Evolutionary conservation across 1,139 yeast genomes (phyloP).

Genomic region (Magnusiomyces sp.): DNA sequence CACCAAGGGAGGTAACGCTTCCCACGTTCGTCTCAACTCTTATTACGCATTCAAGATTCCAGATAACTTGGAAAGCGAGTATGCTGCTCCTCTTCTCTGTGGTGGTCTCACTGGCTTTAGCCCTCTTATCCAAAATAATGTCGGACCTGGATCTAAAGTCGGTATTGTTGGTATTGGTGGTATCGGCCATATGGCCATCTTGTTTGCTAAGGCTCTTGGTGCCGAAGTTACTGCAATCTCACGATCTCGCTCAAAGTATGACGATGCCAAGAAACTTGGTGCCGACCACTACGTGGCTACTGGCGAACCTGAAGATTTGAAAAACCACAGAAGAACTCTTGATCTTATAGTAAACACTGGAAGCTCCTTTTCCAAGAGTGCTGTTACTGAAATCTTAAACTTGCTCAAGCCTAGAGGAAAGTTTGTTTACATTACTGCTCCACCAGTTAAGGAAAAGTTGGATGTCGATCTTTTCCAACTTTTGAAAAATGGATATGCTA

Average conservation of each 20-base stretch:
- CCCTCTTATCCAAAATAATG: constrained; percentile 45
- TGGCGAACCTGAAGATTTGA: not conserved
- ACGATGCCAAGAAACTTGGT: constrained; percentile 40
- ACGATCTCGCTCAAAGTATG: constrained; percentile 37
- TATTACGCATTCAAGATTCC: constrained; percentile 50
- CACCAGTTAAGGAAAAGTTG: too few relatives aligned
- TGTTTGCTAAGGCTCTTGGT: constrained; percentile 46
- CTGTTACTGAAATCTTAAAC: not conserved
- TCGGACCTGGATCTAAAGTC: constrained; percentile 40
- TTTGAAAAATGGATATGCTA: not conserved
- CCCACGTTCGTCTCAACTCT: constrained; percentile 47
- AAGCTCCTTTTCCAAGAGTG: not conserved
- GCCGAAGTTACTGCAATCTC: constrained; percentile 45
- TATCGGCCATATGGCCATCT: constrained; percentile 48
- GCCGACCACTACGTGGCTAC: constrained; percentile 28
- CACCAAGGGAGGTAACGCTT: constrained; percentile 55
- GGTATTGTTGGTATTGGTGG: constrained; percentile 52
- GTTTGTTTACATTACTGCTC: constrained; percentile 1
- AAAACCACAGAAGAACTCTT: not conserved
- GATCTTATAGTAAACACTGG: not conserved
- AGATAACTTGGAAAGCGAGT: constrained; percentile 37
- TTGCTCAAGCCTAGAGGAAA: not conserved
- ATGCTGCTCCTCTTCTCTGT: constrained; percentile 59
- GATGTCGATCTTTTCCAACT: too few relatives aligned
- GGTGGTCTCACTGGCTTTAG: constrained; percentile 59